A percentile compares a stretch with the other conserved stretches of the same genome.
These are phyloP conservation scores for Phaeosphaeriaceae sp. DNA, from an alignment of 2,329 filamentous ascomycete species.

Conservation along the genomic window DNA sequence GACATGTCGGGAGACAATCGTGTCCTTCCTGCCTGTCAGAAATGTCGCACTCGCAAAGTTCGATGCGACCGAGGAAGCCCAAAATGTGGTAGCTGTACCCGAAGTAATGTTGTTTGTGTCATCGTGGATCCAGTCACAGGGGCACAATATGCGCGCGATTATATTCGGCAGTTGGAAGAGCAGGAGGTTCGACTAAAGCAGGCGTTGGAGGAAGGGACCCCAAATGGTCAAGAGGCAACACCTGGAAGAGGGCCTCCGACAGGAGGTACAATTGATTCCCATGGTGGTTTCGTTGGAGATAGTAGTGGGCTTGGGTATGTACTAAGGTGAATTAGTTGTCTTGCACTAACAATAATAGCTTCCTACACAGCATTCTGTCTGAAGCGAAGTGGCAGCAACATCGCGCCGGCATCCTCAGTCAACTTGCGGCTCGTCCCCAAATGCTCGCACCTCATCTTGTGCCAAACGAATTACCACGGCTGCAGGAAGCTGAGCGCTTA, in stretches of 20 bases:
- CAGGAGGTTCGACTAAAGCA: constrained; percentile 8
- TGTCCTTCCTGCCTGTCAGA: constrained; percentile 21
- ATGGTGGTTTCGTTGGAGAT: constrained; percentile 21
- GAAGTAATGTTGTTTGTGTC: constrained; percentile 18
- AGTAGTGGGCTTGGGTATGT: constrained; percentile 17
- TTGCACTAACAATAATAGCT: background rate
- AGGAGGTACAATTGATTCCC: constrained; percentile 6
- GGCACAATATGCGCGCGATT: constrained; percentile 20
- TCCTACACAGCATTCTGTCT: constrained; percentile 19
- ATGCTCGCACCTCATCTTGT: constrained; percentile 6
- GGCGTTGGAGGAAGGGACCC: background rate
- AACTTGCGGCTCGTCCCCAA: constrained; percentile 16
- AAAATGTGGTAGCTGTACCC: constrained; percentile 21
- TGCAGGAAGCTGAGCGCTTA: constrained; percentile 12
- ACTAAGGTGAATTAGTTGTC: no score
- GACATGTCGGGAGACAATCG: constrained; percentile 15
- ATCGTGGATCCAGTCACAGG: constrained; percentile 17
- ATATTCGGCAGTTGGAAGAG: constrained; percentile 16
- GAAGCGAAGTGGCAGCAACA: constrained; percentile 21
- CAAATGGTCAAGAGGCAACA: background rate
- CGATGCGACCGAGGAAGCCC: constrained; percentile 18
- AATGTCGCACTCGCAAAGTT: constrained; percentile 22
- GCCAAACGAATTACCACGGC: constrained; percentile 5
- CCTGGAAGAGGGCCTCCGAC: constrained; percentile 7
- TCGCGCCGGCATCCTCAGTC: constrained; percentile 12